Base-by-base conservation (phyloP, 2,329 filamentous ascomycete genomes). In the Monilinia fructigena region DNA sequence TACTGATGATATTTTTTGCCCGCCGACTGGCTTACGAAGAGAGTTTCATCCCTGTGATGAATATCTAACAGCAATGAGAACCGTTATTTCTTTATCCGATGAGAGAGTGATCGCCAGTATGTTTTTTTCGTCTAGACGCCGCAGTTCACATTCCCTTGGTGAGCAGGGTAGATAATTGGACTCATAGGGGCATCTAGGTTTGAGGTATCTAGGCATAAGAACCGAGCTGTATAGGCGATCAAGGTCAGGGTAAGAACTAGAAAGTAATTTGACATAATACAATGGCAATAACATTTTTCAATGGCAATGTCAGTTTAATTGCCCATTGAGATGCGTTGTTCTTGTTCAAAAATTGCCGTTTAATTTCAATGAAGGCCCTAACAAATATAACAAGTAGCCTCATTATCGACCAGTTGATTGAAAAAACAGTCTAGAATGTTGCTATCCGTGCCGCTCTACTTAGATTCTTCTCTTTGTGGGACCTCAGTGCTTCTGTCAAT, bases 31-130 rank as follows among this genome's bases (percentile, higher is more conserved):
- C 63, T 60, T 61, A 65, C 35, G 63, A 38, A 45, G 45, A 65
- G 63, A 61, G 54, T 65, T 52, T 61, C 45, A 61, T 60, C 63
- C 47, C 63, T 65, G 45, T 53, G 55, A 52, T 53, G 47, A 45
- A 60, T 48, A 23, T 53, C 42, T 60, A 60, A 31, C 55, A 38
- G 23, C 26, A 53, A 60, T 65, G 55, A 26, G 26, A 35, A 58
- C 42, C 23, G 35, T 42, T 52, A 31, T 60, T 31, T 38, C 35
- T 55, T 38, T 55, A 23, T 56, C 52, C 52, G 26, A 20, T 16
- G 47, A 52, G 18, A 53, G 23, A 42, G 35, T n/a, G 38, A 63
- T 42, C 31, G 31, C 35, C 48, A 20, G n/a, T 40, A 31, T 54
- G 20, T 31, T 31, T 65, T 35, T 7, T 35, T 8, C 31, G 31